Percentiles rank a stretch among this genome's conserved stretches.
Conservation (phyloP, 2,329 filamentous ascomycete genomes). For the Fusarium sp. region DNA sequence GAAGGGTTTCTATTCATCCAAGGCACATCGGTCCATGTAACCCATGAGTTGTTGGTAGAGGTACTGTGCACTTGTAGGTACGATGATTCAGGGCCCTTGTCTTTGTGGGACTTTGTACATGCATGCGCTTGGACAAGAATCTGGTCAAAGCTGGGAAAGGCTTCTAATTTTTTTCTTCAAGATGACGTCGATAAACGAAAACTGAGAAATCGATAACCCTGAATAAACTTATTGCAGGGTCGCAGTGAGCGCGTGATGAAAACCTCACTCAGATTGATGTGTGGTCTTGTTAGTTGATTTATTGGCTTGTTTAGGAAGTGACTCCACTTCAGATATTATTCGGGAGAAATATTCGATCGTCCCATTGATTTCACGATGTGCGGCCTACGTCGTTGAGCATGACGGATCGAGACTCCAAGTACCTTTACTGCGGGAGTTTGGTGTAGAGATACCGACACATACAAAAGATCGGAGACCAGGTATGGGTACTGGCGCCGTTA, state of each 20-base stretch:
- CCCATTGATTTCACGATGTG: slow-evolving; percentile 34
- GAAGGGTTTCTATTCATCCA: neutral
- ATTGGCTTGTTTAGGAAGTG: slow-evolving; percentile 11
- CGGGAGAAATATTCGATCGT: slow-evolving; percentile 32
- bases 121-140: neutral
- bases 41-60: slow-evolving; percentile 5
- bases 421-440: neutral
- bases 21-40: neutral
- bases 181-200: slow-evolving; percentile 30
- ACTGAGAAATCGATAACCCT: slow-evolving; percentile 14
- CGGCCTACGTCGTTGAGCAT: slow-evolving; percentile 17
- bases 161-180: neutral
- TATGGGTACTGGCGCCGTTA: slow-evolving; percentile 30
- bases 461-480: neutral
- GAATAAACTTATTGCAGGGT: slow-evolving; percentile 26
- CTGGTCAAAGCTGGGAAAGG: neutral
- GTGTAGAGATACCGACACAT: slow-evolving; percentile 13
- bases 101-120: neutral
- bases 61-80: neutral
- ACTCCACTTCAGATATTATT: slow-evolving; percentile 18
- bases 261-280: slow-evolving; percentile 17
- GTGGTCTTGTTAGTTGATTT: neutral
- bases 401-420: slow-evolving; percentile 24
- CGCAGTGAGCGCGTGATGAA: slow-evolving; percentile 23
- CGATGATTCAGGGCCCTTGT: neutral